Evolutionary conservation across 2,329 filamentous ascomycete genomes (phyloP).

Genomic region (Aspergillus hortae): DNA sequence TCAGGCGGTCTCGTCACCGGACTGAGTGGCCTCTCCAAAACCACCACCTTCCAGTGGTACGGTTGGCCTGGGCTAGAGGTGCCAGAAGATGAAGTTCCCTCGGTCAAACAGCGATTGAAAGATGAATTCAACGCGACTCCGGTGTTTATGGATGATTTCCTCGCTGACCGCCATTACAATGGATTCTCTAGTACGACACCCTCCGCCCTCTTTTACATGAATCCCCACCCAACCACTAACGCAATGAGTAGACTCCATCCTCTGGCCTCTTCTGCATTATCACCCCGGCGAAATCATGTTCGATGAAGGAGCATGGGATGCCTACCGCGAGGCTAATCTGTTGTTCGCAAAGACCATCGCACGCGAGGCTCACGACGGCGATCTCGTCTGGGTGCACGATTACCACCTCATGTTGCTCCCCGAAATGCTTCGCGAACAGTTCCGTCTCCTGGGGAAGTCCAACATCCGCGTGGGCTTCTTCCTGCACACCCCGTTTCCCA

Average conservation of each 20-base stretch:
- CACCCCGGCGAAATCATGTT: slow-evolving; percentile 96
- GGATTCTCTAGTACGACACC: slow-evolving; percentile 76
- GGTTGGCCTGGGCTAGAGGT: slow-evolving; percentile 92
- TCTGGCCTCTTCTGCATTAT: slow-evolving; percentile 97
- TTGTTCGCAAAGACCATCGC: slow-evolving; percentile 83
- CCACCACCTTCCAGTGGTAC: slow-evolving; percentile 92
- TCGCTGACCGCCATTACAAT: slow-evolving; percentile 91
- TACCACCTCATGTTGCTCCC: slow-evolving; percentile 95
- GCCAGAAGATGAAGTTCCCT: slow-evolving; percentile 70
- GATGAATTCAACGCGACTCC: slow-evolving; percentile 82
- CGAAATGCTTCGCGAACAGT: slow-evolving; percentile 84
- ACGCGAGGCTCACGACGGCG: slow-evolving; percentile 80
- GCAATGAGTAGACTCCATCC: slow-evolving; percentile 68
- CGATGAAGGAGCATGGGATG: slow-evolving; percentile 85
- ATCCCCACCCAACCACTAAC: slow-evolving; percentile 1
- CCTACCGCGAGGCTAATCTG: slow-evolving; percentile 85
- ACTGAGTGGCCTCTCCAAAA: slow-evolving; percentile 80
- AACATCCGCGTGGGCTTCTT: slow-evolving; percentile 97
- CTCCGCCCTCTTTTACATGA: neutral
- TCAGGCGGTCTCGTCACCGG: slow-evolving; percentile 90
- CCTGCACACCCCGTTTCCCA: slow-evolving; percentile 91
- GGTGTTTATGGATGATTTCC: slow-evolving; percentile 83
- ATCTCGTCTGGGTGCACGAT: slow-evolving; percentile 93
- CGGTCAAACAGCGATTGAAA: slow-evolving; percentile 70
- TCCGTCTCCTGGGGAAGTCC: slow-evolving; percentile 66